Evolutionary conservation across 176 grass and related monocot species (phyloP), one percentile per base, ranked within the genome.

Genomic region (Otatea glauca): DNA sequence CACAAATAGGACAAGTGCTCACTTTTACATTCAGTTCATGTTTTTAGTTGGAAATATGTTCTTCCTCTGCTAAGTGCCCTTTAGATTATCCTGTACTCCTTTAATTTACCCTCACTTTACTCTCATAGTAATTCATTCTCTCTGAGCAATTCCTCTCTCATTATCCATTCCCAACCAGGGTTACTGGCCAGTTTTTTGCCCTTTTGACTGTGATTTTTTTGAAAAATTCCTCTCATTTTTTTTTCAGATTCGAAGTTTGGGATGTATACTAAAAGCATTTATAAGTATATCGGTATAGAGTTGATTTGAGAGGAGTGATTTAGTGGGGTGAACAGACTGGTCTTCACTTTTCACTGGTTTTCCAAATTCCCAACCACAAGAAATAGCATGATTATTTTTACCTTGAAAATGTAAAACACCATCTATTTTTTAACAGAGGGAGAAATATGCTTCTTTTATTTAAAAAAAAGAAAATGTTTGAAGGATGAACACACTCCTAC

Each of bases 351-450:
- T 2, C 1, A 34, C 41, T 42, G 6, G 44, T 47, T 81, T 67
- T 41, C 50, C 51, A 43, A 43, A 70, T 55, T 58, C n/a, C 38
- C 5, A 43, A 58, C 9, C 65, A 56, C n/a, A 27, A 42, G 49
- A 68, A 70, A 81, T 58, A 42, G 37, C 35, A n/a, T 20, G 66
- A 42, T 55, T 41, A 70, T 43, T 70, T 81, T 81, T 47, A 58
- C 5, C 21, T 42, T 70, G 5, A 27, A 23, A 68, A 76, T 77
- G n/a, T 34, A 64, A 42, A 82, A 70, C 51, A 62, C 25, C 5
- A 59, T 78, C 43, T 23, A 53, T 70, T 16, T 78, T 70, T 32
- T 79, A 79, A 77, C 21, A 55, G 16, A 61, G 56, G 42, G n/a
- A 69, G 43, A 70, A 72, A 24, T 67, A n/a, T 59, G 6, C 21